A percentile compares a stretch with the other conserved stretches of the same genome.
These are phyloP conservation scores for Brasilioporus rufonigricans DNA, from an alignment of 768 basidiomycete genomes.

Conservation along the genomic window DNA sequence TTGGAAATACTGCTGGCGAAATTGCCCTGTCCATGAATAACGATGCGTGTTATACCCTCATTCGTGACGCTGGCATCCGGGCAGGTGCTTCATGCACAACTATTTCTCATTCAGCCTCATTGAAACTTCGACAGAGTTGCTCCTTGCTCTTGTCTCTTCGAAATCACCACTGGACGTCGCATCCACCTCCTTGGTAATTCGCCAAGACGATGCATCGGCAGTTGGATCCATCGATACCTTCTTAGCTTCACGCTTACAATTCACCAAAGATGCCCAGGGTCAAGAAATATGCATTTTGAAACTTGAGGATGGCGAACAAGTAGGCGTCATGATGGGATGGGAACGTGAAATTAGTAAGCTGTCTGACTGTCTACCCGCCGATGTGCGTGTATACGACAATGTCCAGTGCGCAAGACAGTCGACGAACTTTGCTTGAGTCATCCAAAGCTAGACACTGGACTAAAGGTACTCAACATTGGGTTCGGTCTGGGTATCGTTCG, in stretches of 20 bases:
- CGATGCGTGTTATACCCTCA: slow-evolving; percentile 63
- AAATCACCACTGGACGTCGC: slow-evolving; percentile 30
- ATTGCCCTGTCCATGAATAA: slow-evolving; percentile 87
- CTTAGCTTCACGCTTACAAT: slow-evolving; percentile 67
- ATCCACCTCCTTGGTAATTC: slow-evolving; percentile 41
- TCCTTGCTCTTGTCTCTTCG: slow-evolving; percentile 62
- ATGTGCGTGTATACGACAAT: slow-evolving; percentile 16
- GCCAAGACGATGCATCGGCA: slow-evolving; percentile 52
- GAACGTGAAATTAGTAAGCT: slow-evolving; percentile 72
- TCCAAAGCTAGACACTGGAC: slow-evolving; percentile 39
- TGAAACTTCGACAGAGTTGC: slow-evolving; percentile 51
- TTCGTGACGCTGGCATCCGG: slow-evolving; percentile 92
- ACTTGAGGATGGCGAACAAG: slow-evolving; percentile 61
- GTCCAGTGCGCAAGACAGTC: slow-evolving; percentile 75
- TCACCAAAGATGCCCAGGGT: slow-evolving; percentile 63
- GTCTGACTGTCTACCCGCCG: slow-evolving; percentile 10
- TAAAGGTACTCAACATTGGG: slow-evolving; percentile 85
- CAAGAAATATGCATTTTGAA: slow-evolving; percentile 80
- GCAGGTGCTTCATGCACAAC: slow-evolving; percentile 54
- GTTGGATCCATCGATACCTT: slow-evolving; percentile 66
- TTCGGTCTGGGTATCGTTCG: slow-evolving; percentile 91
- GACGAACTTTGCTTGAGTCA: slow-evolving; percentile 55
- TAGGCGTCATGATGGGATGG: slow-evolving; percentile 99
- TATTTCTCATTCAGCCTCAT: slow-evolving; percentile 2
- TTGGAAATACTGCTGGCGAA: slow-evolving; percentile 84